Evolutionary conservation across 2,329 filamentous ascomycete species (phyloP).

Genomic region (Atkinsonella hypoxylon): DNA sequence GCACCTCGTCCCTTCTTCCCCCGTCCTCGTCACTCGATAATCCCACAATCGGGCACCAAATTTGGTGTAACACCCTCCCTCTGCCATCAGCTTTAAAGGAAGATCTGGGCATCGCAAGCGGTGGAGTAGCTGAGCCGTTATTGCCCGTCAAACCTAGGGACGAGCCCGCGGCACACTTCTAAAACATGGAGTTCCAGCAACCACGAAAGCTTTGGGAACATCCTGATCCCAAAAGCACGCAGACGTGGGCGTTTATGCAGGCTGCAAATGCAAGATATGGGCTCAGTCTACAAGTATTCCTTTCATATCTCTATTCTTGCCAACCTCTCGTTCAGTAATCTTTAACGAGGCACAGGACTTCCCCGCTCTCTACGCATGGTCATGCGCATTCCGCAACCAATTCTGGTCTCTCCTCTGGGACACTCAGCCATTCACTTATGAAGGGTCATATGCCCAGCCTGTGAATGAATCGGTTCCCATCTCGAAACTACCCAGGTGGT

Average conservation of each 20-base stretch:
- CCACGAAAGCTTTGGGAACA: slow-evolving; percentile 60
- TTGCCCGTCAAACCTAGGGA: neutral
- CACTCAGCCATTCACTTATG: slow-evolving; percentile 47
- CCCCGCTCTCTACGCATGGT: slow-evolving; percentile 58
- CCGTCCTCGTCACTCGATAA: no score
- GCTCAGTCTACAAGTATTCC: slow-evolving; percentile 42
- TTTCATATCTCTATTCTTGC: no score
- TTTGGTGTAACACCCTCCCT: no score
- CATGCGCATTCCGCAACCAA: slow-evolving; percentile 43
- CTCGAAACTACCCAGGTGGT: slow-evolving; percentile 64
- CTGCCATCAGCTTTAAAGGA: no score
- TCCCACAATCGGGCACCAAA: no score
- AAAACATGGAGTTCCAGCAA: slow-evolving; percentile 19
- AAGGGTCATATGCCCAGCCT: slow-evolving; percentile 43
- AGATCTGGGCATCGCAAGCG: no score
- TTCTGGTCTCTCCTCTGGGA: slow-evolving; percentile 58
- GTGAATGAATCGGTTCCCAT: slow-evolving; percentile 62
- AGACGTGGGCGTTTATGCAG: slow-evolving; percentile 58
- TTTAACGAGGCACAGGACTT: slow-evolving; percentile 39
- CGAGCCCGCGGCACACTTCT: neutral
- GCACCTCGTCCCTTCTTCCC: no score
- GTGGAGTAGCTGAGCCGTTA: no score
- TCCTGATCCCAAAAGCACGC: slow-evolving; percentile 45
- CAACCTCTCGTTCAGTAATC: no score
- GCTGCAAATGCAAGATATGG: slow-evolving; percentile 45